Evolutionary conservation across 495 filamentous ascomycete genomes (phyloP), one percentile per base, ranked within the genome.

Genomic region (Thermochaetoides thermophila): DNA sequence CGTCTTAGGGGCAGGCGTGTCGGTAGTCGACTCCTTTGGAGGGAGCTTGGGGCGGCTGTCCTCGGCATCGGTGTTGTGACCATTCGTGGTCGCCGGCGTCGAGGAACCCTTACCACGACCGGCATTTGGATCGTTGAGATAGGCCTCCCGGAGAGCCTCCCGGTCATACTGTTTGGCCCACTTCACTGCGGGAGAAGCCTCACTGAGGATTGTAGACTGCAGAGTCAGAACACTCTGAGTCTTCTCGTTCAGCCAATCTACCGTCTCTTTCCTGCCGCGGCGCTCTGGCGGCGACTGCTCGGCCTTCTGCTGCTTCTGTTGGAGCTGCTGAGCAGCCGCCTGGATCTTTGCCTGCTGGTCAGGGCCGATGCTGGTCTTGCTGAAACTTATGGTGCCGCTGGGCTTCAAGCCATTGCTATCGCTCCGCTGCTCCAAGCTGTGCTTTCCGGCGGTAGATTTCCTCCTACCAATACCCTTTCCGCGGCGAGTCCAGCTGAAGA

Each of bases 301-400:
- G 50, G 73, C 64, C 39, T 79, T 69, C 29, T 67, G 67, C 43
- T 81, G 71, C 35, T 56, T 55, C 22, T 48, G 42, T 19, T 84
- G 79, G 24, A 97, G 67, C 39, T 76, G 76, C 14, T 78, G 75
- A 2, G 89, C 89, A 13, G 87, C 87, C 23, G 78, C 77, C 55
- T 92, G 84, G 31, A 97, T 91, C 37, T 74, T 78, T 38, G 87
- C 85, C 43, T 93, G 81, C 53, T 94, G 86, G 41, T 94, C 86
- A 9, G 84, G 80, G 12, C 74, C 84, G 49, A 95, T 83, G 57
- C 80, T 94, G 17, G 75, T 78, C 58, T 86, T 93, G 61, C 81
- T 93, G 37, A 73, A 57, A 18, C 75, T 74, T 16, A 68, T 59
- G 31, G 65, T 55, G 22, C 44, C 42, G 37, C 51, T 46, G 19